A percentile compares a stretch with the other conserved stretches of the same genome.
These are phyloP conservation scores for Penicillium canariense DNA, from an alignment of 495 filamentous ascomycete species.

Conservation along the genomic window DNA sequence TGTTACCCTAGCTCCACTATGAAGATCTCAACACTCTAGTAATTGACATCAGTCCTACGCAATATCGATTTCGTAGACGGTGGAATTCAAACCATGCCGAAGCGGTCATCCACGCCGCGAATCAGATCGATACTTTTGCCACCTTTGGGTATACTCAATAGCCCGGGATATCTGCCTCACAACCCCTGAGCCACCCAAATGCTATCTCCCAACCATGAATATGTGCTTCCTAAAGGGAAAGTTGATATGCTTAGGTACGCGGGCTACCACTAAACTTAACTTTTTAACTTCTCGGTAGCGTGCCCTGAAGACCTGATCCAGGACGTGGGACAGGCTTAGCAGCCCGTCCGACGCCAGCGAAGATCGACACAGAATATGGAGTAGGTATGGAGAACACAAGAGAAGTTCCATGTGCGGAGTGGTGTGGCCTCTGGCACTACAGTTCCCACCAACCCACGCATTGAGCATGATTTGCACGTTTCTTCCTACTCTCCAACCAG, in stretches of 20 bases:
- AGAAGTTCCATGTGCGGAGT: background rate
- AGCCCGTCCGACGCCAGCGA: slow-evolving; percentile 2
- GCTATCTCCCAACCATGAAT: background rate
- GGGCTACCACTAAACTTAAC: slow-evolving; percentile 1
- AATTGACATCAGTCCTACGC: no score
- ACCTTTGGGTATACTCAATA: background rate
- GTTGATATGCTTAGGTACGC: slow-evolving; percentile 11
- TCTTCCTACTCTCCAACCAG: background rate
- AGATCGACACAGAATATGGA: slow-evolving; percentile 6
- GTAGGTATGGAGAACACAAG: background rate
- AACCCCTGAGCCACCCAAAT: slow-evolving; percentile 17
- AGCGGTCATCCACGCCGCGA: background rate
- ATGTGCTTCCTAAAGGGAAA: slow-evolving; percentile 13
- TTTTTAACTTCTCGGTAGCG: slow-evolving; percentile 10
- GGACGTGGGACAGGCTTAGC: slow-evolving; percentile 6
- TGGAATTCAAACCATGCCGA: background rate
- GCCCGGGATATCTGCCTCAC: slow-evolving; percentile 18
- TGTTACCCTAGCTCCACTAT: background rate
- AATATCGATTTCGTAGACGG: no score
- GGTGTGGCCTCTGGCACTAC: background rate
- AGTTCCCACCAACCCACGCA: slow-evolving; percentile 1
- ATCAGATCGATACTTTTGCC: slow-evolving; percentile 6
- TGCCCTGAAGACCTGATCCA: background rate
- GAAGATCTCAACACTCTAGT: background rate
- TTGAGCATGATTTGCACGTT: slow-evolving; percentile 9